Conservation (phyloP, 176 grass and related monocot genomes). For the Luzula sylvatica region DNA sequence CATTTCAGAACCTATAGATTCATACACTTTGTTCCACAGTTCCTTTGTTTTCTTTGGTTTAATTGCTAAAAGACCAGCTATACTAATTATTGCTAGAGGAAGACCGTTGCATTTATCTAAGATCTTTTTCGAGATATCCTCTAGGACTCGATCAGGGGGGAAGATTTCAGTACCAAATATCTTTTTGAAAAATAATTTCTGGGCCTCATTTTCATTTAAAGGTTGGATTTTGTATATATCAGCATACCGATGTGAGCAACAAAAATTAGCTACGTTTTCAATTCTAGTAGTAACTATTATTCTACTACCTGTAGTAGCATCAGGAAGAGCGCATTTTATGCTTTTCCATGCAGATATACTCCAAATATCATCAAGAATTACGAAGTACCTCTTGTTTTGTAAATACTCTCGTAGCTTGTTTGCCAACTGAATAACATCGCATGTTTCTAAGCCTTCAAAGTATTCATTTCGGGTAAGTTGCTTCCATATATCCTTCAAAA, state of each 20-base stretch:
- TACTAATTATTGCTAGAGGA: conserved; percentile 21
- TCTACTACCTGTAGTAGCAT: too few relatives aligned
- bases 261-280: neutral
- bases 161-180: neutral
- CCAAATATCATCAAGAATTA: too few relatives aligned
- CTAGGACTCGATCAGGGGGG: too few relatives aligned
- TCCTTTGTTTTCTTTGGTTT: neutral
- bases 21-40: neutral
- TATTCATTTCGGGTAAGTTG: too few relatives aligned
- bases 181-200: conserved; percentile 11
- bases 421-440: too few relatives aligned
- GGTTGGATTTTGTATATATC: neutral
- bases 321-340: too few relatives aligned
- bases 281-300: neutral
- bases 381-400: too few relatives aligned
- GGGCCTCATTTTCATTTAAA: neutral
- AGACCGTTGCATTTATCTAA: neutral
- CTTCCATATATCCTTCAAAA: too few relatives aligned
- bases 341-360: too few relatives aligned
- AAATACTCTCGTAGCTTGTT: too few relatives aligned
- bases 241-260: neutral
- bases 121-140: neutral
- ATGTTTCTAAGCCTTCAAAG: too few relatives aligned
- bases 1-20: neutral
- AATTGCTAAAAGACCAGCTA: neutral